Base-by-base conservation (phyloP, 176 grass and related monocot species). In the Eremochloa ophiuroides region DNA sequence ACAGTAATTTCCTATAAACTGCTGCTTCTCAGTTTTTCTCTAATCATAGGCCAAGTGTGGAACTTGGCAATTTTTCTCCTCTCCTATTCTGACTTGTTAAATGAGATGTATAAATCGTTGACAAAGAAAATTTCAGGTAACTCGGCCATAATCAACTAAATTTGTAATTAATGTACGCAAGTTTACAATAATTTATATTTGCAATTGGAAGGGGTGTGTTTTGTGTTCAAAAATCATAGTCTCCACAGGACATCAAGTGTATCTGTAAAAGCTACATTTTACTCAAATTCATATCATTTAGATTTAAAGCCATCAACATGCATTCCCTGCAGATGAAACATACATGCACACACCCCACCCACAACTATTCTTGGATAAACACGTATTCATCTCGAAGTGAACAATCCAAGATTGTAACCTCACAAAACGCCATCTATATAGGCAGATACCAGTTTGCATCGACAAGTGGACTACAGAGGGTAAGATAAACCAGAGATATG, bases 211-310 rank as follows among this genome's bases (percentile, higher is more conserved):
- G 18, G 58, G 11, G n/a, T 1, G 63, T 0, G n/a, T 78, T 37
- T 70, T 50, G 10, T 37, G 75, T 33, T 39, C 44, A 20, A 64
- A 64, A 51, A 80, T 27, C 8, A 34, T 25, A 30, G 42, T 50
- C 17, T 23, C 28, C 23, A 46, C 35, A 75, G 33, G 43, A 48
- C 10, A 83, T 13, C 50, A 31, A 42, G 34, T 37, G 10, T 11
- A n/a, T 71, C 10, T 4, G 12, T 27, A n/a, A 29, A 87, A 31
- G 62, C 66, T 78, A 72, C 79, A 88, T 88, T 83, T 44, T 41
- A 51, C 60, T 25, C 17, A 73, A 73, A 9, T 73, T 30, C 28
- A 22, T 55, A 80, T 40, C 33, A 12, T 18, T 77, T 6, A 12
- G 10, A 4, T 38, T 42, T 53, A 56, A 41, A 55, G 2, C 37